A percentile compares a stretch with the other conserved stretches of the same genome.
Conservation (phyloP, 2,329 filamentous ascomycete species). For the Monosporascus sp. region DNA sequence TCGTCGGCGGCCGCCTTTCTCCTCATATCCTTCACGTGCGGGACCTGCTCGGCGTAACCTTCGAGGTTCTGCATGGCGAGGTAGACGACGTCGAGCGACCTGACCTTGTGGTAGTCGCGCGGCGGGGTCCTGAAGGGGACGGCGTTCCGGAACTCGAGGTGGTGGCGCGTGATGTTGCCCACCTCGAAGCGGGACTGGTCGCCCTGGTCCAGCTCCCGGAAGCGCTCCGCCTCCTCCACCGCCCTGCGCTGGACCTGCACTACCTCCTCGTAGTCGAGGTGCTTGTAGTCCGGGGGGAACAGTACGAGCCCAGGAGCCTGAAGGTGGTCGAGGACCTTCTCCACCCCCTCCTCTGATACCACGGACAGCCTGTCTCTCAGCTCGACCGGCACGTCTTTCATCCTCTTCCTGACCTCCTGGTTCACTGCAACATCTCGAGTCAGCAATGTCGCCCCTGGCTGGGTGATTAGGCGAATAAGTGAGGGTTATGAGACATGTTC, state of each 20-base stretch:
- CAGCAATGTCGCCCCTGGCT: not conserved
- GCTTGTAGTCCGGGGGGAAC: not conserved
- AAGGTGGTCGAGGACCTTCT: not conserved
- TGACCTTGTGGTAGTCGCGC: conserved; percentile 14
- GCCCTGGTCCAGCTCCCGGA: not conserved
- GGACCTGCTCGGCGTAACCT: not conserved
- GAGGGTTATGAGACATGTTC: not conserved
- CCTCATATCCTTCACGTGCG: not conserved
- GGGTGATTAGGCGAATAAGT: not conserved
- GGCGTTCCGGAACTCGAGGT: conserved; percentile 5
- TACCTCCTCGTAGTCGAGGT: not conserved
- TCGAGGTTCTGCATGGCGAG: conserved; percentile 10
- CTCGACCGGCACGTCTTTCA: conserved; percentile 4
- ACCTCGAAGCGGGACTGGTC: conserved; percentile 9
- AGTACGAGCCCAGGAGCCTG: not conserved
- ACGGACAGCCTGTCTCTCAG: not conserved
- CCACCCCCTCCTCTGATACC: not conserved
- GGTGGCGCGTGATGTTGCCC: conserved; percentile 4
- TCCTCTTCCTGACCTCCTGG: conserved; percentile 5
- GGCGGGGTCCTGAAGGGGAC: conserved; percentile 11
- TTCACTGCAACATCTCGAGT: not conserved
- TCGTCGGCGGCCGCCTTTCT: not conserved
- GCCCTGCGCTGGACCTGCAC: not conserved
- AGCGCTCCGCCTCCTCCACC: not conserved
- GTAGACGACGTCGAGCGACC: conserved; percentile 12